Evolutionary conservation across 1,284 basidiomycete genomes (phyloP).

Genomic region (Ceratobasidium sp.): DNA sequence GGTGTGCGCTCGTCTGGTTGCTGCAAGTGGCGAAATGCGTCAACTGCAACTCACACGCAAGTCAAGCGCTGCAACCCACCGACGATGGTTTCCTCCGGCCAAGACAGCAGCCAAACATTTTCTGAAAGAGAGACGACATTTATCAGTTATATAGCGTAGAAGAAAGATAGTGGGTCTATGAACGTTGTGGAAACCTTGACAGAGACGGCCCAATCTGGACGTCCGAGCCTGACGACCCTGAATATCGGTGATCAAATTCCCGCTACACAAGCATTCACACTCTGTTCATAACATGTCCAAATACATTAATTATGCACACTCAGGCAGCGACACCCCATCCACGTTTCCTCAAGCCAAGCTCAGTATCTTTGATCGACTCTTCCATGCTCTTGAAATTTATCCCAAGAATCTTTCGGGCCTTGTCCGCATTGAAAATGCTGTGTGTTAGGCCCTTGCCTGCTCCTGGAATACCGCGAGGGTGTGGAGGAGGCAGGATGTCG

Average conservation of each 20-base stretch:
- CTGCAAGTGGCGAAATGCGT: slow-evolving; percentile 18
- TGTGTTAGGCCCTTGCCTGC: slow-evolving; percentile 52
- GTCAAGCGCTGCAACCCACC: neutral
- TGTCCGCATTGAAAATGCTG: slow-evolving; percentile 50
- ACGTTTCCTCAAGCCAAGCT: slow-evolving; percentile 54
- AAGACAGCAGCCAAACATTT: slow-evolving; percentile 36
- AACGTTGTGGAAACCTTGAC: slow-evolving; percentile 35
- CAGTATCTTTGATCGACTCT: slow-evolving; percentile 54
- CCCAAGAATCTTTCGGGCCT: slow-evolving; percentile 56
- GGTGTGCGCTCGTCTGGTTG: slow-evolving; percentile 33
- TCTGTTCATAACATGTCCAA: slow-evolving; percentile 8
- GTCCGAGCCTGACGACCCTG: slow-evolving; percentile 30
- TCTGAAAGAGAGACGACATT: slow-evolving; percentile 40
- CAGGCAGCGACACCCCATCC: slow-evolving; percentile 47
- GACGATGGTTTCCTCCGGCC: slow-evolving; percentile 3
- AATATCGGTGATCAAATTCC: slow-evolving; percentile 38
- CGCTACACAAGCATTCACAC: slow-evolving; percentile 15
- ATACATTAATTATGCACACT: slow-evolving; percentile 8
- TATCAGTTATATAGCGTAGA: slow-evolving; percentile 31
- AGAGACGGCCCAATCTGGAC: slow-evolving; percentile 26
- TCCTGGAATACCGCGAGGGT: slow-evolving; percentile 47
- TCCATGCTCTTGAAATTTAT: slow-evolving; percentile 57
- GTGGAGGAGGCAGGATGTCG: slow-evolving; percentile 27
- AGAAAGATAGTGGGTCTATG: slow-evolving; percentile 34
- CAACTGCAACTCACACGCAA: slow-evolving; percentile 1